Percentiles rank a stretch among this genome's conserved stretches.
phyloP scores from a whole-genome alignment of 352 stramenopile genomes.

The Phytopythium oedochilum region DNA sequence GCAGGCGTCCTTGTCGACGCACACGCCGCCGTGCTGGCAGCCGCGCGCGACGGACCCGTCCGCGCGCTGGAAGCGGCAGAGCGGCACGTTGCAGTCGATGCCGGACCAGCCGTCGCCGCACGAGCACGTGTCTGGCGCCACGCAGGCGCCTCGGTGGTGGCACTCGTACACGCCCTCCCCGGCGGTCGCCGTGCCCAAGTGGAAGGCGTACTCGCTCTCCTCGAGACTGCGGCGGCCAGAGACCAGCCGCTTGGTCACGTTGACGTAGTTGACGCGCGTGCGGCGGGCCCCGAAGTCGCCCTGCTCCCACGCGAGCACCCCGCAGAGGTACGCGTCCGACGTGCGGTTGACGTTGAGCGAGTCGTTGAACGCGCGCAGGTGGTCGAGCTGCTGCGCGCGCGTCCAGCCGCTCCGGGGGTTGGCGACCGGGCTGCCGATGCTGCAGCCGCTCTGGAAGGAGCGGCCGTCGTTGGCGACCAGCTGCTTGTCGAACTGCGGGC shows the following conservation, averaged over 20 bases:
- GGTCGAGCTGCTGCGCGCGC: slow-evolving; percentile 29
- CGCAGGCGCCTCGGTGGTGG: slow-evolving; percentile 91
- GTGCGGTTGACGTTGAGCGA: slow-evolving; percentile 47
- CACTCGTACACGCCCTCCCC: slow-evolving; percentile 95
- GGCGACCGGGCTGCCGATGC: slow-evolving; percentile 45
- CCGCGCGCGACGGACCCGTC: slow-evolving; percentile 57
- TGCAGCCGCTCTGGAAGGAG: slow-evolving; percentile 94
- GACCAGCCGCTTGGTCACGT: slow-evolving; percentile 57
- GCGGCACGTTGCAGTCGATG: slow-evolving; percentile 93
- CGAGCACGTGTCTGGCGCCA: slow-evolving; percentile 89
- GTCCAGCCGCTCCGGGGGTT: slow-evolving; percentile 43
- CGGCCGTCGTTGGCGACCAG: slow-evolving; percentile 90
- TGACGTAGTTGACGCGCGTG: slow-evolving; percentile 91
- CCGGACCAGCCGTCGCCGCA: slow-evolving; percentile 91
- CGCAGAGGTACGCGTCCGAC: slow-evolving; percentile 78
- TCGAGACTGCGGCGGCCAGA: background rate
- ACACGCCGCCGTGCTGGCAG: slow-evolving; percentile 93
- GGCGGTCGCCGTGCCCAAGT: slow-evolving; percentile 25
- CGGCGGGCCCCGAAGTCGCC: slow-evolving; percentile 87
- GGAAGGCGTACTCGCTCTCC: background rate
- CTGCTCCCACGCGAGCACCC: slow-evolving; percentile 88
- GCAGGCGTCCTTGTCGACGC: slow-evolving; percentile 90
- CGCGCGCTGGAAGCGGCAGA: slow-evolving; percentile 83
- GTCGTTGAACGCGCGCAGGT: slow-evolving; percentile 54
- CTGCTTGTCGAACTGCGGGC: slow-evolving; percentile 81